phyloP scores from a whole-genome alignment of 2,329 filamentous ascomycete genomes.

The Fusarium pseudocircinatum region DNA sequence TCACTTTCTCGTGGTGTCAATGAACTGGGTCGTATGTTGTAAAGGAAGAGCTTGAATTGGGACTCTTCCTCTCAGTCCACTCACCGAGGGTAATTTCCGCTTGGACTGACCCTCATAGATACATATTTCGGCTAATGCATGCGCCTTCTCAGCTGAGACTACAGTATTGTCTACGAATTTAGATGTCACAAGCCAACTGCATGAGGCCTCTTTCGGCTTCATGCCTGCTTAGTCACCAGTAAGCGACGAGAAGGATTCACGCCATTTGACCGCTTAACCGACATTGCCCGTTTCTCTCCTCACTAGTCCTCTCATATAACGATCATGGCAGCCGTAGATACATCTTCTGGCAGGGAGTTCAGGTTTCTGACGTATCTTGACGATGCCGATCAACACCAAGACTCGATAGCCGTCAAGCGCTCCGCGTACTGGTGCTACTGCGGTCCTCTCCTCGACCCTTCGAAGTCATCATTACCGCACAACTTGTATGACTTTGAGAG shows the following conservation, averaged over 20 bases:
- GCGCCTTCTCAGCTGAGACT: background rate
- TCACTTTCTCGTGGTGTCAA: background rate
- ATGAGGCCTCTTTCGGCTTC: background rate
- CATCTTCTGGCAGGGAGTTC: background rate
- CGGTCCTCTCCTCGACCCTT: constrained; percentile 50
- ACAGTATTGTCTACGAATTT: background rate
- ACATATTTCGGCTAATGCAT: background rate
- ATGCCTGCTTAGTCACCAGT: constrained; percentile 3
- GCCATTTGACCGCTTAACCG: background rate
- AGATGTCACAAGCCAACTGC: background rate
- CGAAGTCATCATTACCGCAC: constrained; percentile 40
- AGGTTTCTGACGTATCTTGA: constrained; percentile 10
- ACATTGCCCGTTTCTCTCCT: background rate
- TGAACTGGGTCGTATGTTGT: background rate
- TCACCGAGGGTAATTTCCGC: background rate
- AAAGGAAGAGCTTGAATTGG: background rate
- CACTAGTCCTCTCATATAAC: too few species aligned
- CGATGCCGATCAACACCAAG: background rate
- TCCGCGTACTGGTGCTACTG: constrained; percentile 57
- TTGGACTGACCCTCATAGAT: background rate
- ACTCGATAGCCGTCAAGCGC: constrained; percentile 34
- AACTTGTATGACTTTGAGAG: constrained; percentile 52
- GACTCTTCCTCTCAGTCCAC: background rate
- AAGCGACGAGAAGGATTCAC: constrained; percentile 1
- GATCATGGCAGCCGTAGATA: background rate